A percentile compares a stretch with the other conserved stretches of the same genome.
These are phyloP conservation scores for Candida gigantensis DNA, from an alignment of 1,139 yeast genomes.

Conservation along the genomic window DNA sequence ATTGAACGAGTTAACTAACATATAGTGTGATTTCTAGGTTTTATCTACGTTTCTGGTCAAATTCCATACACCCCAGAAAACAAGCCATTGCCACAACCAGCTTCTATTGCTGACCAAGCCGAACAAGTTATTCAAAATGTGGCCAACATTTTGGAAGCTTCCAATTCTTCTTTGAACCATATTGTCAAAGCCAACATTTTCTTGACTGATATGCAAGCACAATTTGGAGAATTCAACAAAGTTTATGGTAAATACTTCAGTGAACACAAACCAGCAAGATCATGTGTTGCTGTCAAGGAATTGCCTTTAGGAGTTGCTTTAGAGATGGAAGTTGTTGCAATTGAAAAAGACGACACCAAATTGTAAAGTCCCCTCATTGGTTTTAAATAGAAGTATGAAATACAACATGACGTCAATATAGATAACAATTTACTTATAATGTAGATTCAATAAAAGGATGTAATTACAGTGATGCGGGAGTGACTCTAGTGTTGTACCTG, in stretches of 20 bases:
- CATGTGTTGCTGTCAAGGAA: constrained; percentile 88
- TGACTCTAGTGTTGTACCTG: too few relatives aligned
- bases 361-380: too few relatives aligned
- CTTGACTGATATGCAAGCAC: constrained; percentile 77
- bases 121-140: constrained; percentile 83
- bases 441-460: too few relatives aligned
- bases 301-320: constrained; percentile 82
- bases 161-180: constrained; percentile 78
- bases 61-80: constrained; percentile 86
- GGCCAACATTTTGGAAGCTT: constrained; percentile 71
- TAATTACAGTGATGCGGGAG: too few relatives aligned
- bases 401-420: too few relatives aligned
- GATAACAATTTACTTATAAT: too few relatives aligned
- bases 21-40: constrained; percentile 54
- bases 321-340: constrained; percentile 78
- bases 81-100: constrained; percentile 71
- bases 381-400: too few relatives aligned
- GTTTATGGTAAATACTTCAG: constrained; percentile 81
- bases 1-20: constrained; percentile 5
- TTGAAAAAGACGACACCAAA: constrained; percentile 50
- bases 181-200: constrained; percentile 85
- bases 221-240: constrained; percentile 78
- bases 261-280: constrained; percentile 90
- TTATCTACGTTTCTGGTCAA: constrained; percentile 93
- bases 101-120: constrained; percentile 72